phyloP scores from a whole-genome alignment of 805 yeast genomes.

The Kregervanrija pseudodelftensis region DNA sequence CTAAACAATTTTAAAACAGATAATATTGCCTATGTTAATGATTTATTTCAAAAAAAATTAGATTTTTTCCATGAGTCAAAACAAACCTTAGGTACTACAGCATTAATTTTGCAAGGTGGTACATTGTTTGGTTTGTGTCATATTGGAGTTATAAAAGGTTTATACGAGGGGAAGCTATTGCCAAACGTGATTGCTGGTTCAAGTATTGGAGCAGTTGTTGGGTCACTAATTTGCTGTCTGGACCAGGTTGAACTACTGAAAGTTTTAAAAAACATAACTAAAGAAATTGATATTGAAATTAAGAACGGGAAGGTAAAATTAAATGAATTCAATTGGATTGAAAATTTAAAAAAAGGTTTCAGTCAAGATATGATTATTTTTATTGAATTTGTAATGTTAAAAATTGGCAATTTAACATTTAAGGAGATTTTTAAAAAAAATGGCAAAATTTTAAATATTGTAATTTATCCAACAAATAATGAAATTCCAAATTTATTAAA shows the following conservation, averaged over 20 bases:
- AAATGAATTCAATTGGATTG: conserved; percentile 21
- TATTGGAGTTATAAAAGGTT: conserved; percentile 81
- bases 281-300: conserved; percentile 21
- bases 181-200: conserved; percentile 88
- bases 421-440: conserved; percentile 85
- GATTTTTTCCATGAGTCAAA: conserved; percentile 82
- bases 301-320: conserved; percentile 3
- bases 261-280: conserved; percentile 34
- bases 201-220: conserved; percentile 91
- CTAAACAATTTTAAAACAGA: conserved; percentile 1
- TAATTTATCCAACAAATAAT: conserved; percentile 72
- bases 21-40: conserved; percentile 13
- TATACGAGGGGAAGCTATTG: conserved; percentile 64
- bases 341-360: conserved; percentile 45
- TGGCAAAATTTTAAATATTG: conserved; percentile 73
- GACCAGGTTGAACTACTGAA: conserved; percentile 54
- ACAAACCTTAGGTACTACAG: conserved; percentile 86
- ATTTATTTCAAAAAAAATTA: conserved; percentile 41
- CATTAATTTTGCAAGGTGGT: conserved; percentile 89
- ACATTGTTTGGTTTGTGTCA: conserved; percentile 92
- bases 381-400: conserved; percentile 66
- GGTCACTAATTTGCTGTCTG: conserved; percentile 73
- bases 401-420: conserved; percentile 79
- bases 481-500: conserved; percentile 70
- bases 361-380: conserved; percentile 80